These are phyloP conservation scores for Nicotiana otophora DNA, from an alignment of 257 asterid species.

Conservation along the genomic window DNA sequence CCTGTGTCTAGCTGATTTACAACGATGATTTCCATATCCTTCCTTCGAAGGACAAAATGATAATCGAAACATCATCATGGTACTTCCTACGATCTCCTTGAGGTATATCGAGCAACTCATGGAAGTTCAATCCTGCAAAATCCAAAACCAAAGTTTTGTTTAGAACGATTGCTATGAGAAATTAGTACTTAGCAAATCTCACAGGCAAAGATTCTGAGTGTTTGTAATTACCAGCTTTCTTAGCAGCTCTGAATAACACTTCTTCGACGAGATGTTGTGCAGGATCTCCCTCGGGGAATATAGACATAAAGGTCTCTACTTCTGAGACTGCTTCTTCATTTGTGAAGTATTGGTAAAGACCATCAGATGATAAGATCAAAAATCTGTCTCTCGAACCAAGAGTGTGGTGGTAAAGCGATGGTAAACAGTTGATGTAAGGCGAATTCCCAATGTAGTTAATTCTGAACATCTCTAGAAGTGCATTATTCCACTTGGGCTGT, in stretches of 20 bases:
- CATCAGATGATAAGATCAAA: conserved; percentile 91
- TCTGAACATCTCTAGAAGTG: conserved; percentile 83
- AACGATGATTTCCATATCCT: conserved; percentile 86
- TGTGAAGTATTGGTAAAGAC: conserved; percentile 93
- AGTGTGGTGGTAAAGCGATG: conserved; percentile 75
- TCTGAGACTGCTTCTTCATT: conserved; percentile 81
- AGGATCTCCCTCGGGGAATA: conserved; percentile 95
- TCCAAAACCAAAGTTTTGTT: background rate
- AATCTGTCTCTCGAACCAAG: conserved; percentile 63
- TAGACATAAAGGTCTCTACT: conserved; percentile 72
- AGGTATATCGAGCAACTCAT: conserved; percentile 77
- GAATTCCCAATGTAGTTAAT: conserved; percentile 70
- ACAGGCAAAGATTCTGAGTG: background rate
- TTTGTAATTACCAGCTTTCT: conserved; percentile 68
- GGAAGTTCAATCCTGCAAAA: conserved; percentile 72
- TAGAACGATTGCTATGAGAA: background rate
- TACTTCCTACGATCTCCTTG: conserved; percentile 88
- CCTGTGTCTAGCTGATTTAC: conserved; percentile 26
- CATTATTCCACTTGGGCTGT: conserved; percentile 93
- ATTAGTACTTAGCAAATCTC: background rate
- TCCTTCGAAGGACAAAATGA: conserved; percentile 89
- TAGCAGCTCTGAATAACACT: conserved; percentile 92
- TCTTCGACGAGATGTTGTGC: conserved; percentile 97
- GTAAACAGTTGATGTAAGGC: conserved; percentile 75
- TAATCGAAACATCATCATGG: conserved; percentile 87